A percentile compares a stretch with the other conserved stretches of the same genome.
Conservation (phyloP, 106 monocot species). For the Apostasia shenzhenica region DNA sequence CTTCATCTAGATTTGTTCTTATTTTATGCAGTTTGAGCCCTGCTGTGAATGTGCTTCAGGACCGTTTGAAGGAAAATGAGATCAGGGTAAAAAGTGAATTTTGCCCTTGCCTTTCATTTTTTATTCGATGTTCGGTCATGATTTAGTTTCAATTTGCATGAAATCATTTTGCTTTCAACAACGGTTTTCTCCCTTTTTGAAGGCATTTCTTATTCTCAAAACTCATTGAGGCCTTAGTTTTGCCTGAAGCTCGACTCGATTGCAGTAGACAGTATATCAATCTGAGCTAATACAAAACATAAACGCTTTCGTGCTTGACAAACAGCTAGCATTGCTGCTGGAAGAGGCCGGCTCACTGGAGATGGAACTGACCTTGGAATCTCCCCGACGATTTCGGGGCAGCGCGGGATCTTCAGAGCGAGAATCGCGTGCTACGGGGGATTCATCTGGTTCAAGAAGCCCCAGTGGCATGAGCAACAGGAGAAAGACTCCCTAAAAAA, state of each 20-base stretch:
- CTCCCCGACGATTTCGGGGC: neutral
- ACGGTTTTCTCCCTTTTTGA: too few relatives aligned
- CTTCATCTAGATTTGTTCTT: neutral
- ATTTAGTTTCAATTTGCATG: too few relatives aligned
- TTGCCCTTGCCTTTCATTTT: neutral
- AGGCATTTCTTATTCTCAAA: too few relatives aligned
- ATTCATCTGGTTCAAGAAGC: constrained; percentile 19
- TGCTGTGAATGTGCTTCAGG: constrained; percentile 67
- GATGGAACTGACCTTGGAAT: neutral
- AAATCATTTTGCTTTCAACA: too few relatives aligned
- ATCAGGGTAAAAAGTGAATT: constrained; percentile 43
- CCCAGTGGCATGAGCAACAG: constrained; percentile 7
- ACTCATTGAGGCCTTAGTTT: too few relatives aligned
- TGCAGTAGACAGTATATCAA: too few relatives aligned
- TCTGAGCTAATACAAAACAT: too few relatives aligned
- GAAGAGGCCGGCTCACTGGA: constrained; percentile 1
- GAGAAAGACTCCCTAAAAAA: constrained; percentile 28
- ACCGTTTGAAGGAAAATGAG: constrained; percentile 71
- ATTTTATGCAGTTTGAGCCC: constrained; percentile 60
- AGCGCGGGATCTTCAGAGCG: neutral
- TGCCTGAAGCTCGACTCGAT: too few relatives aligned
- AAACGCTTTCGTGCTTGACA: neutral
- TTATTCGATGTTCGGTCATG: too few relatives aligned
- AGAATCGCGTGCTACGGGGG: constrained; percentile 10
- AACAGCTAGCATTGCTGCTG: constrained; percentile 6